A percentile compares a stretch with the other conserved stretches of the same genome.
phyloP scores from a whole-genome alignment of 257 asterid genomes.

The Nicotiana otophora region DNA sequence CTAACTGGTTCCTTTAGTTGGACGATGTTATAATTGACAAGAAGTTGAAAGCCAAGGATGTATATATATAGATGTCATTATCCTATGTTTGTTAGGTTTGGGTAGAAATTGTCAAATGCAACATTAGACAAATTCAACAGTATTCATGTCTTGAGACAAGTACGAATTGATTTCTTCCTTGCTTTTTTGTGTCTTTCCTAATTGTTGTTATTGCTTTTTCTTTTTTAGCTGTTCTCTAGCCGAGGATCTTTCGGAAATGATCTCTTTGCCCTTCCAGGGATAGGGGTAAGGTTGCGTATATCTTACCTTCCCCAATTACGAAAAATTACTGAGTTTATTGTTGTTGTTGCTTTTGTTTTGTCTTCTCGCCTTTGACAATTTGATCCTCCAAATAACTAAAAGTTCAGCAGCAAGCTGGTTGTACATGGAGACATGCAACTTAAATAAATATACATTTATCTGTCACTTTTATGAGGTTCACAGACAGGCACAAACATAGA shows the following conservation, averaged over 20 bases:
- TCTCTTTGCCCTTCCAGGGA: too few species aligned
- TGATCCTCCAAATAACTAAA: not conserved
- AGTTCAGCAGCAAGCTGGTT: not conserved
- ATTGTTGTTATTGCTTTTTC: too few species aligned
- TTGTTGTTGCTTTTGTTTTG: not conserved
- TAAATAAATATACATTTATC: not conserved
- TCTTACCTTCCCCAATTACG: too few species aligned
- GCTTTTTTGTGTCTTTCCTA: too few species aligned
- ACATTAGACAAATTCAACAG: not conserved
- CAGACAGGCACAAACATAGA: not conserved
- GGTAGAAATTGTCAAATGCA: not conserved
- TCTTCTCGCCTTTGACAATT: not conserved
- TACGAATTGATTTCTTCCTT: not conserved
- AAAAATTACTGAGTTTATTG: too few species aligned
- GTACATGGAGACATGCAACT: not conserved
- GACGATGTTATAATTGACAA: not conserved
- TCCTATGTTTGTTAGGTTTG: slow-evolving; percentile 2
- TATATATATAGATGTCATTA: not conserved
- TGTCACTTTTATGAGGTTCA: not conserved
- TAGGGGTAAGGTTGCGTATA: too few species aligned
- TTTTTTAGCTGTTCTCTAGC: too few species aligned
- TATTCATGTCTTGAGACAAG: not conserved
- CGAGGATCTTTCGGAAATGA: too few species aligned
- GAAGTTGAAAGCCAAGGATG: not conserved
- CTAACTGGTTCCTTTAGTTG: not conserved